Evolutionary conservation across 2,329 filamentous ascomycete genomes (phyloP), one percentile per base, ranked within the genome.

Genomic region (Aspergillus japonicus): DNA sequence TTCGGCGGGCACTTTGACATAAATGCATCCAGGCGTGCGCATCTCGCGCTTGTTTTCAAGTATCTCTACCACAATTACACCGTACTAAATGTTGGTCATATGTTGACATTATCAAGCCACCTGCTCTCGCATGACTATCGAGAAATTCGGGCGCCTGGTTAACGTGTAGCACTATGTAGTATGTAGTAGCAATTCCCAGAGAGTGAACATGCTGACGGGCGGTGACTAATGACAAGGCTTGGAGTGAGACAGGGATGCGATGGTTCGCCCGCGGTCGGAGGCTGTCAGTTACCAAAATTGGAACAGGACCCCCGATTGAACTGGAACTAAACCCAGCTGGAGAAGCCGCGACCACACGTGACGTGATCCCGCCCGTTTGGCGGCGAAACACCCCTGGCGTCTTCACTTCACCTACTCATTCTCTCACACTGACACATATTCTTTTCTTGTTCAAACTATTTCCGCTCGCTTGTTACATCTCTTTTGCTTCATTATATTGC

Each of bases 351-450:
- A 14, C 39, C 39, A 7, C 53, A 55, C 53, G 53, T 55, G 53
- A 55, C 44, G 24, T 21, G 51, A 42, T 42, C 35, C 33, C 35
- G 44, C 42, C 42, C n/a, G 24, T 47, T 44, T 35, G 26, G 42
- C 53, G 53, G 52, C 26, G 53, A 55, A 29, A 47, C 53, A 26
- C 53, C 53, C 53, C 31, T 55, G 26, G 53, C 29, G 12, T 35
- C 24, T 52, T 39, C 52, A 54, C 26, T 35, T 35, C 33, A 35
- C 5, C 33, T n/a, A 8, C 52, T 31, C 39, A 31, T 54, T 39
- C 33, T 29, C 51, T 42, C 26, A 39, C 33, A 26, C 23, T 53
- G 51, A 44, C 51, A 24, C 51, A n/a, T 26, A 24, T 47, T 53
- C 35, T 26, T 31, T 31, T 29, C 39, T 47, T 26, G 19, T 11